Conservation (phyloP, 352 stramenopile genomes). For the Phytopythium boreale region DNA sequence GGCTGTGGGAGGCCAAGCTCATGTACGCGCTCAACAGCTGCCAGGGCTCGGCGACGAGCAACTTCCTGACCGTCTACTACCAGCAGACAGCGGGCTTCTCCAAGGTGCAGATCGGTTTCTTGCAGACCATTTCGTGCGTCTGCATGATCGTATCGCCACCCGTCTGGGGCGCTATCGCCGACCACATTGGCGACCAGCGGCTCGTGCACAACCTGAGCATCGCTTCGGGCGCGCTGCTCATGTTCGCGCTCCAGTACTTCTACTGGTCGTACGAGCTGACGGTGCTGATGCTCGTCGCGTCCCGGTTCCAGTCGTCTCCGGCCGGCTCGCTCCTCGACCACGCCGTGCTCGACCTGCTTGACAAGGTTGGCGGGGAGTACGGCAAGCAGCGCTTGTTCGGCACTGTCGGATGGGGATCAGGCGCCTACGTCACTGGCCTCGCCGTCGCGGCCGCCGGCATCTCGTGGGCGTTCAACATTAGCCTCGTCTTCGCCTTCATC, state of each 20-base stretch:
- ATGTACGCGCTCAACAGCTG: conserved; percentile 68
- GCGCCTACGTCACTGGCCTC: conserved; percentile 54
- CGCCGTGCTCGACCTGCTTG: conserved; percentile 58
- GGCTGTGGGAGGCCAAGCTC: conserved; percentile 56
- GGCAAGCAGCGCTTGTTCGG: conserved; percentile 76
- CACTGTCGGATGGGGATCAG: conserved; percentile 52
- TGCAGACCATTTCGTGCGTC: conserved; percentile 62
- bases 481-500: conserved; percentile 38
- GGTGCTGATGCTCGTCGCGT: conserved; percentile 39
- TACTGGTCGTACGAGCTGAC: conserved; percentile 40
- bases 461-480: conserved; percentile 66
- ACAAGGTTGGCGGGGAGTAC: conserved; percentile 69
- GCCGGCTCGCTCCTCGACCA: conserved; percentile 60
- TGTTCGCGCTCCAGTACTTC: conserved; percentile 54
- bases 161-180: conserved; percentile 62
- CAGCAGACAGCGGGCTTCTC: conserved; percentile 51
- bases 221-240: conserved; percentile 44
- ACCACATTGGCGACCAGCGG: conserved; percentile 54
- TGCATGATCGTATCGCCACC: conserved; percentile 59
- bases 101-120: conserved; percentile 69
- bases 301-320: conserved; percentile 54
- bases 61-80: conserved; percentile 74
- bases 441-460: conserved; percentile 52
- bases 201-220: conserved; percentile 60
- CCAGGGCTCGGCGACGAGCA: conserved; percentile 54